Conservation (phyloP, 1,139 yeast species). For the Neolecta irregularis region DNA sequence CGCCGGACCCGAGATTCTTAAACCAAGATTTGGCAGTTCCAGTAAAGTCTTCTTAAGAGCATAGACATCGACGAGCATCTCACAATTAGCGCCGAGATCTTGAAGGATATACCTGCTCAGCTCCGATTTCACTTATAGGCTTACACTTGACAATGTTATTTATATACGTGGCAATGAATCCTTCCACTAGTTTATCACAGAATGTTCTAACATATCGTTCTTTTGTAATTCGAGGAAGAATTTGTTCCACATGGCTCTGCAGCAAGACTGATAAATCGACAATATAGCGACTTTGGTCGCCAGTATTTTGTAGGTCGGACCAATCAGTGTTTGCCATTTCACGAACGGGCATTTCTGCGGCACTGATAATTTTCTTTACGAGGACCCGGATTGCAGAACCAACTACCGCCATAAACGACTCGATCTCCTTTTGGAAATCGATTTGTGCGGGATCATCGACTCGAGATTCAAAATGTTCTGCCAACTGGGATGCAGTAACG, state of each 20-base stretch:
- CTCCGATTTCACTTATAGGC: constrained; percentile 53
- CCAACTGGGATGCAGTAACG: constrained; percentile 61
- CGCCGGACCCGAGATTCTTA: constrained; percentile 11
- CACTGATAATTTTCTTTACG: constrained; percentile 43
- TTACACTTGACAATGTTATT: constrained; percentile 41
- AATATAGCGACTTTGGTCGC: constrained; percentile 40
- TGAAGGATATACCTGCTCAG: constrained; percentile 41
- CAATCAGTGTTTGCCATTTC: constrained; percentile 74
- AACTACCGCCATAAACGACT: constrained; percentile 42
- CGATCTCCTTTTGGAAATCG: constrained; percentile 41
- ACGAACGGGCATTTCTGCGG: constrained; percentile 62
- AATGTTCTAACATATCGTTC: constrained; percentile 58
- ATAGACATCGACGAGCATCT: constrained; percentile 51
- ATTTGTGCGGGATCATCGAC: constrained; percentile 30
- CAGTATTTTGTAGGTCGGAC: constrained; percentile 45
- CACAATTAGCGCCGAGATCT: background rate
- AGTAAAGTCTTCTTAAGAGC: constrained; percentile 43
- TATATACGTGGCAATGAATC: constrained; percentile 42
- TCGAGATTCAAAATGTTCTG: constrained; percentile 42
- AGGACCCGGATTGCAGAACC: constrained; percentile 43
- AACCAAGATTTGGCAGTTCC: constrained; percentile 31
- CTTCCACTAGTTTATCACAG: constrained; percentile 62
- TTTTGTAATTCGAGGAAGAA: constrained; percentile 49
- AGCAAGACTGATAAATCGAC: constrained; percentile 14
- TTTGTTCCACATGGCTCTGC: constrained; percentile 22